These are phyloP conservation scores for Dothistroma septosporum DNA, from an alignment of 2,329 filamentous ascomycete species.

Conservation along the genomic window DNA sequence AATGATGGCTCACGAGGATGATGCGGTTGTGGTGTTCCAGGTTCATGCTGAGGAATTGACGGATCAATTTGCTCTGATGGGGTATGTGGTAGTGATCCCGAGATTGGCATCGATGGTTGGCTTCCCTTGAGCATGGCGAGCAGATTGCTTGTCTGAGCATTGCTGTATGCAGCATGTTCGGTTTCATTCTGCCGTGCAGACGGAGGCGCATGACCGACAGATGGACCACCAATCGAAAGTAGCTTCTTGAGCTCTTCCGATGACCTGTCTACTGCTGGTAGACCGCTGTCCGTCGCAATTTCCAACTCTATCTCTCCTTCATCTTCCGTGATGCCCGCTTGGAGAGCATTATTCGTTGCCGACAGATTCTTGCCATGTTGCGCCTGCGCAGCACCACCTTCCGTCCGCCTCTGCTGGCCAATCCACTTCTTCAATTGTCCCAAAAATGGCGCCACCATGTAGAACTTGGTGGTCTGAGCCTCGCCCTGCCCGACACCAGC, in stretches of 20 bases:
- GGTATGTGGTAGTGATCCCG: conserved; percentile 33
- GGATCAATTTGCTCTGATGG: conserved; percentile 51
- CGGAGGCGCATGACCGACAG: conserved; percentile 29
- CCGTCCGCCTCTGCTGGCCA: conserved; percentile 72
- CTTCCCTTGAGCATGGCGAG: conserved; percentile 52
- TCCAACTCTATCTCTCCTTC: conserved; percentile 18
- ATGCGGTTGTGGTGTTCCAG: conserved; percentile 53
- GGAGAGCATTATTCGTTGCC: conserved; percentile 11
- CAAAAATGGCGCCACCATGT: conserved; percentile 95
- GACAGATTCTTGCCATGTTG: conserved; percentile 16
- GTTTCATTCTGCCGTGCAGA: conserved; percentile 16
- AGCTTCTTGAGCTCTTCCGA: conserved; percentile 49
- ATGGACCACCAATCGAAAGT: conserved; percentile 39
- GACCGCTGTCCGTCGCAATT: conserved; percentile 14
- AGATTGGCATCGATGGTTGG: conserved; percentile 21
- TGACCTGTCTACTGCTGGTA: conserved; percentile 16
- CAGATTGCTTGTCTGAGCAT: conserved; percentile 47
- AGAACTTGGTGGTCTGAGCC: conserved; percentile 79
- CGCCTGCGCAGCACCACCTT: conserved; percentile 33
- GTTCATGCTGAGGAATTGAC: conserved; percentile 46
- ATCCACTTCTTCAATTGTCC: conserved; percentile 87
- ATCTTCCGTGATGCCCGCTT: conserved; percentile 19
- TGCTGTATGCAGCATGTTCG: conserved; percentile 8
- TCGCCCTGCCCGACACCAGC: conserved; percentile 56
- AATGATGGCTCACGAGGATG: conserved; percentile 44